These are phyloP conservation scores for Citrus cavaleriei DNA, from an alignment of 345 rosid genomes.

Conservation along the genomic window DNA sequence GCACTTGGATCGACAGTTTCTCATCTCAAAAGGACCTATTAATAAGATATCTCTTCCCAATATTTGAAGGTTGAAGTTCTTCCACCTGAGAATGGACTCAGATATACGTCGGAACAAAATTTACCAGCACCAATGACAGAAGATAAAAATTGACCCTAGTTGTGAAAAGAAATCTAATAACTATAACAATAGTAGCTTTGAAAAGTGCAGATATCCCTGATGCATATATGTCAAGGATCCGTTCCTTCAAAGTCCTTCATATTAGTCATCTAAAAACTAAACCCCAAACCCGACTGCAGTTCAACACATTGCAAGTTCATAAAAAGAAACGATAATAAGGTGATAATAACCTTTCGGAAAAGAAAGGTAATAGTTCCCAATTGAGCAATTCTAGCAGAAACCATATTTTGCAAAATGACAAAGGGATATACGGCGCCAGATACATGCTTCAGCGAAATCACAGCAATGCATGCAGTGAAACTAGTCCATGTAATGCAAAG, in stretches of 20 bases:
- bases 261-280: background rate
- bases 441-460: background rate
- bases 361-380: background rate
- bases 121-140: background rate
- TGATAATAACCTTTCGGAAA: background rate
- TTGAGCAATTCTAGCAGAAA: slow-evolving; percentile 4
- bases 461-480: background rate
- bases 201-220: background rate
- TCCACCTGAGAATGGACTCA: background rate
- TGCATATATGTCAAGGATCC: background rate
- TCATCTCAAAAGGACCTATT: background rate
- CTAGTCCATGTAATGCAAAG: background rate
- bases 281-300: background rate
- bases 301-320: background rate
- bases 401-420: background rate
- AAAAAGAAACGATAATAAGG: background rate
- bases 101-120: background rate
- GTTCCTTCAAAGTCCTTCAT: background rate
- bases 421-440: background rate
- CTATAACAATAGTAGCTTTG: background rate
- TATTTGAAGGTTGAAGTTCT: background rate
- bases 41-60: background rate
- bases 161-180: background rate
- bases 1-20: background rate
- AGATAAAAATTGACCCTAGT: background rate